Evolutionary conservation across 371 early-diverging fungal species (phyloP), one percentile per base, ranked within the genome.

Genomic region (Zancudomyces culisetae): DNA sequence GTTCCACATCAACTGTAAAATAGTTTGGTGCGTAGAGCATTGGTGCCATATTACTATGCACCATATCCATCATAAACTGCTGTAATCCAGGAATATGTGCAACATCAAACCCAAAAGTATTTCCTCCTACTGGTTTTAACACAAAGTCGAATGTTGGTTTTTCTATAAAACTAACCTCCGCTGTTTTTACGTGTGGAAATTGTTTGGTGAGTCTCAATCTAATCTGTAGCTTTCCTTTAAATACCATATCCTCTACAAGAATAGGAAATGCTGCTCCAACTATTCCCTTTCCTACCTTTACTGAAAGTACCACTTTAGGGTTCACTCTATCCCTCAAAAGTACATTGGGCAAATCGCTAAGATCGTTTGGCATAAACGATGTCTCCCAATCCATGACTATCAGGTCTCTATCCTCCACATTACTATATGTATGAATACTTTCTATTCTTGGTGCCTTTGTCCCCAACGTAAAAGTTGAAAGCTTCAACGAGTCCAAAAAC

Each of bases 391-490:
- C 98, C 95, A 98, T 84, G 53, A 85, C 81, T 55, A 94, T 78
- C 8, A 76, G 74, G 64, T 96, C 88, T 28, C 80, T 79, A 45
- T 80, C 76, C 57, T 66, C 62, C 42, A 68, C 57, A 39, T 79
- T 72, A 40, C 79, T 74, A 55, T 78, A 87, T 0, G 82, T 77
- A 56, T 79, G 77, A 43, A 98, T 80, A 20, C 75, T 73, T 49
- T 92, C 90, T 19, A 99, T 76, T 1, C 87, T 74, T 23, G 98
- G 95, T 13, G 98, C 80, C 57, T 85, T 85, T 18, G 90, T 89
- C 18, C 99, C 99, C 55, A 98, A 73, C 1, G 98, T 98, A 62
- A 99, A 93, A 20, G 85, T 82, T 4, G 92, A 80, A 23, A 99
- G 74, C 20, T 78, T 71, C 39, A 98, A 71, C 19, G 86, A 84